Evolutionary conservation across 257 asterid species (phyloP).

Genomic region (Fraxinus anomala): DNA sequence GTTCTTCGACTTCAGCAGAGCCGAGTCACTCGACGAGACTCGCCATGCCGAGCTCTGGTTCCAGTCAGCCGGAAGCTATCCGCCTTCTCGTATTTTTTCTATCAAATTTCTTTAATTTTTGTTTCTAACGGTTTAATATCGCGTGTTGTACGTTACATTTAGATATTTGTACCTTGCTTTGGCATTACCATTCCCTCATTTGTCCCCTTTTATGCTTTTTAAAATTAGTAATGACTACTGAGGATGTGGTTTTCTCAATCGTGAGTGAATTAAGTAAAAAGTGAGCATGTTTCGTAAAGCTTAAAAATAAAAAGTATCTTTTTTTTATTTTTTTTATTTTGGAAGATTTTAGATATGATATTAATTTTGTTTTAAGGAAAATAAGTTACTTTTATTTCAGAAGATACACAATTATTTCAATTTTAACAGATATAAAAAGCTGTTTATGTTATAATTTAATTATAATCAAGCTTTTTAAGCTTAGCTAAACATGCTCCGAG

Average conservation of each 20-base stretch:
- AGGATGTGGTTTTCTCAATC: background rate
- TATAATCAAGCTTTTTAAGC: background rate
- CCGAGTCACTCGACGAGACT: constrained; percentile 61
- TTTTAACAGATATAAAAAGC: background rate
- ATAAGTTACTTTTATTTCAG: background rate
- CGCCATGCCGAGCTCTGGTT: constrained; percentile 79
- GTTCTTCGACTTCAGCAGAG: constrained; percentile 66
- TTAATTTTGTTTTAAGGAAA: background rate
- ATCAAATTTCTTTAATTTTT: background rate
- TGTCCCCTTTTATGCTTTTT: background rate
- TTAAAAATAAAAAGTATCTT: background rate
- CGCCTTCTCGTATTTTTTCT: constrained; percentile 77
- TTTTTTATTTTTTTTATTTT: background rate
- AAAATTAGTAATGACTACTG: background rate
- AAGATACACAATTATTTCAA: background rate
- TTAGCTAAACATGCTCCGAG: background rate
- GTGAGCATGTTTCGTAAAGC: background rate
- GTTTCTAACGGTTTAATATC: background rate
- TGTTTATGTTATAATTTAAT: background rate
- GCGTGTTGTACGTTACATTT: constrained; percentile 24
- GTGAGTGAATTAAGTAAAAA: background rate
- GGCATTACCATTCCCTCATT: constrained; percentile 1
- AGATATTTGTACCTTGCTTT: constrained; percentile 13
- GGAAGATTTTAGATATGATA: background rate
- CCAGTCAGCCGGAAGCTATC: constrained; percentile 72